phyloP scores from a whole-genome alignment of 495 filamentous ascomycete species.

The Extremus antarcticus region DNA sequence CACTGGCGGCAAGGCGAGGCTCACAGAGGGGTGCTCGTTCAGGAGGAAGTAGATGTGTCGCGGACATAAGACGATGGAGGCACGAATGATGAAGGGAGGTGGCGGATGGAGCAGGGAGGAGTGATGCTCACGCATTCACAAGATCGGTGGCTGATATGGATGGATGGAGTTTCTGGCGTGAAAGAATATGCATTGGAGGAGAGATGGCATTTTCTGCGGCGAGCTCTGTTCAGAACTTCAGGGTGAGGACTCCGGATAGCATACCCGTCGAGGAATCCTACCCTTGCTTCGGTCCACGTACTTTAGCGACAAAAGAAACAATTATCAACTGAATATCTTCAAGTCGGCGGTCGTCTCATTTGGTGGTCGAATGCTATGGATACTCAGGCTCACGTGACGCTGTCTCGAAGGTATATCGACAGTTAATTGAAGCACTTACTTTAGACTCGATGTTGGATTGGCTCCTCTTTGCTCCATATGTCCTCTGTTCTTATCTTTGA shows the following conservation, averaged over 20 bases:
- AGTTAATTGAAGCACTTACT: too few species aligned
- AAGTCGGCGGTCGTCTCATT: too few species aligned
- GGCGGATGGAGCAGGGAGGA: too few species aligned
- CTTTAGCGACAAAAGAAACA: background rate
- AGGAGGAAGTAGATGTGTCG: constrained; percentile 76
- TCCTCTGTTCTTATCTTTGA: too few species aligned
- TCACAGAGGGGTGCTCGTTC: constrained; percentile 99
- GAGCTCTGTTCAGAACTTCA: background rate
- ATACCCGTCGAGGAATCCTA: constrained; percentile 2
- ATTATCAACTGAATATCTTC: too few species aligned
- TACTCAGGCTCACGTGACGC: too few species aligned
- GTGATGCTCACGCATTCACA: background rate
- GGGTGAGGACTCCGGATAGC: constrained; percentile 2
- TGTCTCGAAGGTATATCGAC: too few species aligned
- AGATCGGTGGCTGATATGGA: background rate
- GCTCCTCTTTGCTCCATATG: too few species aligned
- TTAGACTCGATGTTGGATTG: too few species aligned
- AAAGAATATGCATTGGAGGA: background rate
- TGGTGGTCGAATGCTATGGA: too few species aligned
- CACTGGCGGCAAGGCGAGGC: constrained; percentile 91
- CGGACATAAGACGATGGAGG: background rate
- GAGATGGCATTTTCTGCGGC: constrained; percentile 2
- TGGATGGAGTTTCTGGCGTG: background rate
- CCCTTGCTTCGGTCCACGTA: constrained; percentile 1
- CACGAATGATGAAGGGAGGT: background rate